Evolutionary conservation across 2,329 filamentous ascomycete genomes (phyloP).

Genomic region (Aschersonia sp.): DNA sequence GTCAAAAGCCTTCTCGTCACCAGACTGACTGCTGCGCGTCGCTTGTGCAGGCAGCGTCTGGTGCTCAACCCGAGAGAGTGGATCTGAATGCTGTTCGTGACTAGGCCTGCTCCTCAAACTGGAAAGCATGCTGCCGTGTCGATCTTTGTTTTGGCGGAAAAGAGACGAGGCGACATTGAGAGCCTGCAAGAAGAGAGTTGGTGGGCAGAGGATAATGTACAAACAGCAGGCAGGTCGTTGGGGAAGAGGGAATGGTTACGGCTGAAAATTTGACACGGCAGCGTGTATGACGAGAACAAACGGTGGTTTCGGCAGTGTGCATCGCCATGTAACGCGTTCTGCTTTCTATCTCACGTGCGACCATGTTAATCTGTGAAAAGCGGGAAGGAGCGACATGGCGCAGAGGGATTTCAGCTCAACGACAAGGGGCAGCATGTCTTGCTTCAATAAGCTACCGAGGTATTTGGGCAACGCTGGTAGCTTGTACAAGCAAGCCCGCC

Average conservation of each 20-base stretch:
- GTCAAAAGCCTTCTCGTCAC: constrained; percentile 1
- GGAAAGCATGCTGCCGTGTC: constrained; percentile 1
- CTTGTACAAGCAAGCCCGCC: too few species aligned
- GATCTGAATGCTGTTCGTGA: background rate
- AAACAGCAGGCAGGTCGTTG: background rate
- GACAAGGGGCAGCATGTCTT: too few species aligned
- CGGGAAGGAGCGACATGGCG: background rate
- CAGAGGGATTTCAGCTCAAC: too few species aligned
- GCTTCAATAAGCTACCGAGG: too few species aligned
- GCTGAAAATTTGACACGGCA: background rate
- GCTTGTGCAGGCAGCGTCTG: background rate
- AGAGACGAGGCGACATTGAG: background rate
- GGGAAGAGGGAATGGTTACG: background rate
- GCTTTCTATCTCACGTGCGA: background rate
- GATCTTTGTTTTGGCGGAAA: background rate
- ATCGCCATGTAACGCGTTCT: background rate
- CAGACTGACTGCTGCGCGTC: background rate
- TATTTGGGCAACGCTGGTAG: too few species aligned
- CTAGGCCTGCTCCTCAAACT: background rate
- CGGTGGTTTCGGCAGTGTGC: background rate
- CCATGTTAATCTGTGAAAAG: background rate
- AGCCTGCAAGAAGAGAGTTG: background rate
- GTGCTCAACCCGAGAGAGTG: background rate
- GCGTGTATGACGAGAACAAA: background rate
- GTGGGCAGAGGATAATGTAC: background rate